These are phyloP conservation scores for Metschnikowia aberdeeniae DNA, from an alignment of 805 yeast species.

Conservation along the genomic window DNA sequence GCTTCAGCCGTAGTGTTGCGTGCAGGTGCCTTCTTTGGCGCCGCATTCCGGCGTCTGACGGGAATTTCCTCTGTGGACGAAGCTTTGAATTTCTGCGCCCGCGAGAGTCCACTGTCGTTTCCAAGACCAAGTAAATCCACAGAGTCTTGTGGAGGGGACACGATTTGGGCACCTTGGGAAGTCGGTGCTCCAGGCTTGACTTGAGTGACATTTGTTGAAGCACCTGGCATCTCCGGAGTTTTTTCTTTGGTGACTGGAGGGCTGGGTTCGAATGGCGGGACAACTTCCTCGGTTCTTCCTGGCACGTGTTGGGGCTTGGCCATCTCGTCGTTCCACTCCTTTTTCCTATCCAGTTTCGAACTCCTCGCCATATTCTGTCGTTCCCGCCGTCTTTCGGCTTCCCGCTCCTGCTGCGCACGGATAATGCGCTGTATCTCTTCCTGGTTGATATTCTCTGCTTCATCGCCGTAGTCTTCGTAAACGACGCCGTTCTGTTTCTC, in stretches of 20 bases:
- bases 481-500: constrained; percentile 34
- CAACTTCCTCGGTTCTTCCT: no score
- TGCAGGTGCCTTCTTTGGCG: background rate
- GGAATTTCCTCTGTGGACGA: constrained; percentile 19
- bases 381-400: constrained; percentile 8
- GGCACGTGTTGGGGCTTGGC: background rate
- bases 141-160: constrained; percentile 8
- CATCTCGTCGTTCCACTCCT: background rate
- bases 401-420: constrained; percentile 33
- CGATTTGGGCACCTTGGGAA: background rate
- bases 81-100: constrained; percentile 27
- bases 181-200: background rate
- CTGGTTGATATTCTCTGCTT: constrained; percentile 43
- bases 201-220: background rate
- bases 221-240: no score
- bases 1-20: constrained; percentile 17
- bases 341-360: background rate
- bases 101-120: constrained; percentile 5
- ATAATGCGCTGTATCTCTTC: constrained; percentile 40
- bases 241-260: no score
- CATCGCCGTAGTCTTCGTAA: constrained; percentile 43
- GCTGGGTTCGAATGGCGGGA: no score
- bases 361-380: background rate
- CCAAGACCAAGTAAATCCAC: constrained; percentile 30
- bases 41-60: constrained; percentile 18